Percentiles rank a stretch among this genome's conserved stretches.
These are phyloP conservation scores for Aspergillus udagawae DNA, from an alignment of 2,329 filamentous ascomycete genomes.

Conservation along the genomic window DNA sequence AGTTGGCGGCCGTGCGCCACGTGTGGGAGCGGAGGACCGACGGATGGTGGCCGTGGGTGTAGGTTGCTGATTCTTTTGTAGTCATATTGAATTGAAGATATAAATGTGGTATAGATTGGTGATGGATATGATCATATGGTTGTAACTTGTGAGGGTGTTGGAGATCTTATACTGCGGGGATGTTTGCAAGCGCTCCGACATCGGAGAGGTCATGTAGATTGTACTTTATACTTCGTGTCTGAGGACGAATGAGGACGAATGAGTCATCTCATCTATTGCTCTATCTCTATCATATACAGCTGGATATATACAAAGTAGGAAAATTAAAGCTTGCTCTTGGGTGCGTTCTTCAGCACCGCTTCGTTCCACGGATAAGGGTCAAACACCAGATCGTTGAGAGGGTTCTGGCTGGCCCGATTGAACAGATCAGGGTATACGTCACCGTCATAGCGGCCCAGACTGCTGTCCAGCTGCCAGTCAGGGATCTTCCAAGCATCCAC, in stretches of 20 bases:
- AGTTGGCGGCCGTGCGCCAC: conserved; percentile 31
- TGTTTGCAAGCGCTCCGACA: background rate
- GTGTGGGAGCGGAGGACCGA: conserved; percentile 31
- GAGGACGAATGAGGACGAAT: background rate
- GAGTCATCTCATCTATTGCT: background rate
- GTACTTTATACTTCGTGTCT: background rate
- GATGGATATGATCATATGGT: background rate
- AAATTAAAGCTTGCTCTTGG: conserved; percentile 36
- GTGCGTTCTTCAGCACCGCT: conserved; percentile 55
- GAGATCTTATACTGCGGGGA: background rate
- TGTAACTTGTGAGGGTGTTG: background rate
- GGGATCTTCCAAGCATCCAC: conserved; percentile 74
- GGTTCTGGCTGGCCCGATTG: conserved; percentile 67
- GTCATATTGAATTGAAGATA: background rate
- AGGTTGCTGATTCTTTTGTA: conserved; percentile 9
- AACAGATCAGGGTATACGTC: conserved; percentile 78
- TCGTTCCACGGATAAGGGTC: conserved; percentile 66
- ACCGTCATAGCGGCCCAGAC: conserved; percentile 66
- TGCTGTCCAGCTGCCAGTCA: conserved; percentile 72
- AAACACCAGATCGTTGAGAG: conserved; percentile 66
- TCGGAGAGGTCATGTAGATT: background rate
- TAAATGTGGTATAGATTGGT: background rate
- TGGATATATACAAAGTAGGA: background rate
- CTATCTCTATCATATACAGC: background rate
- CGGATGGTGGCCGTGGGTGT: conserved; percentile 35